Percentiles rank a stretch among this genome's conserved stretches.
These are phyloP conservation scores for Tetrahymena thermophila DNA, from an alignment of 73 alveolate species.

Conservation along the genomic window DNA sequence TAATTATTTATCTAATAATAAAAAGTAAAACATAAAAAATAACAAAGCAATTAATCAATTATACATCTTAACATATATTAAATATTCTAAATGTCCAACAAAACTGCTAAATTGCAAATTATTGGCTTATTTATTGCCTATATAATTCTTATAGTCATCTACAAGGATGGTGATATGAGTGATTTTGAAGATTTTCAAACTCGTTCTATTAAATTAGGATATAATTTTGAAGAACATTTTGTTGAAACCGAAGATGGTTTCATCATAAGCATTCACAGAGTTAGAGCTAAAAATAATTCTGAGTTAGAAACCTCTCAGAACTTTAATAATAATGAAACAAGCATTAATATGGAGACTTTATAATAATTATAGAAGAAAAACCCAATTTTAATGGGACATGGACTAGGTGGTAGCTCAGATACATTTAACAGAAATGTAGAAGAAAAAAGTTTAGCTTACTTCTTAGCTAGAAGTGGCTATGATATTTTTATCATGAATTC, in stretches of 20 bases:
- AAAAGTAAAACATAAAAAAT: background rate
- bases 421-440: constrained; percentile 62
- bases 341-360: background rate
- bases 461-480: constrained; percentile 58
- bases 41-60: background rate
- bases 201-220: background rate
- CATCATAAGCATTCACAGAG: background rate
- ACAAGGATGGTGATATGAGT: background rate
- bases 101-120: background rate
- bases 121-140: background rate
- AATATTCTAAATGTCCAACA: background rate
- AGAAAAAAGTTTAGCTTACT: constrained; percentile 61
- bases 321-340: background rate
- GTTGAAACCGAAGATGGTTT: constrained; percentile 2
- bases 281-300: background rate
- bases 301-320: background rate
- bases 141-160: background rate
- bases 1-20: background rate
- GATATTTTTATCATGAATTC: constrained; percentile 81
- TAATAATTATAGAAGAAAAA: background rate
- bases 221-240: background rate
- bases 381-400: constrained; percentile 71
- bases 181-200: background rate
- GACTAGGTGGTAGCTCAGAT: constrained; percentile 73
- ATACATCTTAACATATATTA: too few relatives aligned